These are phyloP conservation scores for Yarrowia sp. DNA, from an alignment of 805 yeast genomes.

Conservation along the genomic window DNA sequence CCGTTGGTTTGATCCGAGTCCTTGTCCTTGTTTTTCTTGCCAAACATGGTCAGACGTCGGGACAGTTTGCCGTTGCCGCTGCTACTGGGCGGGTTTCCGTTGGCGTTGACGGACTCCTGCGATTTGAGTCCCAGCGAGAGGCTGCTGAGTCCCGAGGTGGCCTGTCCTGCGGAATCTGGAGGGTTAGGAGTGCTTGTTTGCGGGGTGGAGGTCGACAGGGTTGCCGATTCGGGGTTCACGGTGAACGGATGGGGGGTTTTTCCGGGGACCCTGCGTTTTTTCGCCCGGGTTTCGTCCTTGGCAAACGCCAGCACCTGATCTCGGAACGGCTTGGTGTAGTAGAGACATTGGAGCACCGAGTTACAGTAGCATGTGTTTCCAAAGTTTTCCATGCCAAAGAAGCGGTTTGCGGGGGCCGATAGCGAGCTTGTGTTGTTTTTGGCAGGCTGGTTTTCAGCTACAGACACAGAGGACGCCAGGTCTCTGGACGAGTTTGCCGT, in stretches of 20 bases:
- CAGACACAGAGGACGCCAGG: neutral
- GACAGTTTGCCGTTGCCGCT: constrained; percentile 44
- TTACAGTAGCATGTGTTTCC: constrained; percentile 90
- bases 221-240: constrained; percentile 43
- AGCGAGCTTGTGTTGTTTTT: neutral
- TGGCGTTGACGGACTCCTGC: constrained; percentile 42
- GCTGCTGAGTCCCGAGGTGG: constrained; percentile 17
- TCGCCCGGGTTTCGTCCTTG: constrained; percentile 42
- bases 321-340: constrained; percentile 74
- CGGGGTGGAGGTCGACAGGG: neutral
- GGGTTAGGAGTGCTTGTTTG: neutral
- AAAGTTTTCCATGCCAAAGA: constrained; percentile 56
- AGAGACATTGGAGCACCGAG: constrained; percentile 87
- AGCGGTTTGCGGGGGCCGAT: constrained; percentile 46
- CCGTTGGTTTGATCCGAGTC: constrained; percentile 36
- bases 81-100: constrained; percentile 40
- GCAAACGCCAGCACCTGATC: constrained; percentile 58
- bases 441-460: too few species aligned
- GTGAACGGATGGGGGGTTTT: constrained; percentile 49
- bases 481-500: constrained; percentile 1
- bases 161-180: neutral
- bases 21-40: constrained; percentile 41
- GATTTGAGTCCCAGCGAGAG: constrained; percentile 25
- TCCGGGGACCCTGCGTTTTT: constrained; percentile 53
- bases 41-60: constrained; percentile 36